Evolutionary conservation across 352 stramenopile species (phyloP).

Genomic region (Globisporangium alternatum): DNA sequence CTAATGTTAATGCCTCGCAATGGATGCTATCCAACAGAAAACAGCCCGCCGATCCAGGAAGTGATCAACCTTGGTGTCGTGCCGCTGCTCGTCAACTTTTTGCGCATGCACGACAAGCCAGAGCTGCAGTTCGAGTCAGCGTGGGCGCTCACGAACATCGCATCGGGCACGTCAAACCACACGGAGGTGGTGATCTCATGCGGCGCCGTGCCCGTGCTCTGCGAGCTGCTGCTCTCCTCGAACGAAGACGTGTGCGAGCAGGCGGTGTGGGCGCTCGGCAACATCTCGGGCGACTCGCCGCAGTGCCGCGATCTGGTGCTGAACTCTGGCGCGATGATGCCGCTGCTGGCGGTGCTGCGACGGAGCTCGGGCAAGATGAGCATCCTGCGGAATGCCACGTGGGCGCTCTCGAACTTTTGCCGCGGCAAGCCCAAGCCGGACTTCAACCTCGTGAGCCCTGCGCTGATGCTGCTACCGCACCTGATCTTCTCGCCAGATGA

Average conservation of each 20-base stretch:
- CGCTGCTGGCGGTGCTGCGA: slow-evolving; percentile 60
- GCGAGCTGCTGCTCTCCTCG: slow-evolving; percentile 92
- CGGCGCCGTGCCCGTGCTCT: slow-evolving; percentile 97
- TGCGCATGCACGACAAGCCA: slow-evolving; percentile 91
- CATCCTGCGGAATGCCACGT: slow-evolving; percentile 99
- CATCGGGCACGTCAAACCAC: slow-evolving; percentile 96
- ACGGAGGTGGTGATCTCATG: slow-evolving; percentile 97
- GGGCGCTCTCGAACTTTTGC: slow-evolving; percentile 99
- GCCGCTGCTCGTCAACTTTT: slow-evolving; percentile 96
- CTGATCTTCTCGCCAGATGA: slow-evolving; percentile 96
- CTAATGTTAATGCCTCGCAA: slow-evolving; percentile 13
- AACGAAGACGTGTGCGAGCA: slow-evolving; percentile 97
- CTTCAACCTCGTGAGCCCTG: slow-evolving; percentile 85
- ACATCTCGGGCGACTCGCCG: slow-evolving; percentile 99
- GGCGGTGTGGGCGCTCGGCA: slow-evolving; percentile 97
- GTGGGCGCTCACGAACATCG: slow-evolving; percentile 99
- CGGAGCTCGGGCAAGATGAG: slow-evolving; percentile 47
- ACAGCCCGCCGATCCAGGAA: slow-evolving; percentile 97
- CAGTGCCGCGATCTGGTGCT: slow-evolving; percentile 97
- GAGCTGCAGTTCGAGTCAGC: slow-evolving; percentile 98
- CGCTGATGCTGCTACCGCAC: slow-evolving; percentile 93
- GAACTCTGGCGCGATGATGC: slow-evolving; percentile 89
- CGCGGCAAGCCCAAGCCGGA: slow-evolving; percentile 80
- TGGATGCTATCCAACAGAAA: slow-evolving; percentile 51
- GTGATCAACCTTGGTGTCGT: slow-evolving; percentile 98